Conservation (phyloP, 225 moss, liverwort and hornwort genomes). For the Straminergon stramineum region DNA sequence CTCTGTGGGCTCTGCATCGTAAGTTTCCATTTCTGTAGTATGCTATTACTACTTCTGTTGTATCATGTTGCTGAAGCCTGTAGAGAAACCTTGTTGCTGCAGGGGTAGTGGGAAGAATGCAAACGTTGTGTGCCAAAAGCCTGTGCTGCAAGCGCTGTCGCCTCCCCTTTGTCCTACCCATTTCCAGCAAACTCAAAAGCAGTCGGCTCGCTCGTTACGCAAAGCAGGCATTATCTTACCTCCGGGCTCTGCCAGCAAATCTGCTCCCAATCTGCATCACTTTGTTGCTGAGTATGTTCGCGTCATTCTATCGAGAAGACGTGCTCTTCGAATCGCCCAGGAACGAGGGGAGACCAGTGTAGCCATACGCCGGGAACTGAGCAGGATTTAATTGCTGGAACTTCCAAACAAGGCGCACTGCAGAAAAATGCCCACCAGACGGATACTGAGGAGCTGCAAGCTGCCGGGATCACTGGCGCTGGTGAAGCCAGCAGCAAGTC, state of each 20-base stretch:
- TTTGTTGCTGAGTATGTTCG: constrained; percentile 78
- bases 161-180: constrained; percentile 67
- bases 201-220: constrained; percentile 70
- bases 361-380: not conserved
- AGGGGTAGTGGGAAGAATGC: constrained; percentile 48
- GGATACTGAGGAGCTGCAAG: not conserved
- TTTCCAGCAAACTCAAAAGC: constrained; percentile 71
- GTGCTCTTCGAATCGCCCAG: constrained; percentile 11
- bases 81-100: not conserved
- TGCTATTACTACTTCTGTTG: not conserved
- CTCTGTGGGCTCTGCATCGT: not conserved
- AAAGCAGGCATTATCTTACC: constrained; percentile 66
- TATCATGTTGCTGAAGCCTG: not conserved
- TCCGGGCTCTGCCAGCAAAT: constrained; percentile 42
- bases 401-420: constrained; percentile 53
- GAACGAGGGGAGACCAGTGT: constrained; percentile 7
- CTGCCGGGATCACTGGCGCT: not conserved
- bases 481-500: constrained; percentile 18
- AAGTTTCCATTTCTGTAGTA: not conserved
- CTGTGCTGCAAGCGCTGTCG: constrained; percentile 67
- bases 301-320: constrained; percentile 62
- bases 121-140: constrained; percentile 55
- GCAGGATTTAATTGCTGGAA: constrained; percentile 37
- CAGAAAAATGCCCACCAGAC: constrained; percentile 13
- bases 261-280: constrained; percentile 68